Conservation (phyloP, 129 eudicot genomes). For the Flaveria robusta region DNA sequence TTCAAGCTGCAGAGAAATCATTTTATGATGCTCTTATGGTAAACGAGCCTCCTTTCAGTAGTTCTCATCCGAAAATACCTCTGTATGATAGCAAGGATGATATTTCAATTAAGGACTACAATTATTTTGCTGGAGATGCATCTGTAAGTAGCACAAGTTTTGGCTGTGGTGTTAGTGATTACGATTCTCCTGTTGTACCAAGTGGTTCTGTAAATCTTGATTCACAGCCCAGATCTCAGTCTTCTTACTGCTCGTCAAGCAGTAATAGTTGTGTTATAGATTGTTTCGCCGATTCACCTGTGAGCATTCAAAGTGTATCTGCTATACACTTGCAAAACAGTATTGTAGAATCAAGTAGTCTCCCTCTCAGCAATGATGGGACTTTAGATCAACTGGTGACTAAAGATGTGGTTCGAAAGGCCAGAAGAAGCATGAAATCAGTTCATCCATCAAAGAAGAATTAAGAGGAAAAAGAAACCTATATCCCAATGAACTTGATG, state of each 20-base stretch:
- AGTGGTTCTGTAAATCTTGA: conserved; percentile 32
- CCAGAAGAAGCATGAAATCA: conserved; percentile 28
- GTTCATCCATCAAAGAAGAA: conserved; percentile 26
- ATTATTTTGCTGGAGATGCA: conserved; percentile 22
- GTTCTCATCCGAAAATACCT: conserved; percentile 25
- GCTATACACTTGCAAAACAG: conserved; percentile 53
- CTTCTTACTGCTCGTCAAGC: conserved; percentile 49
- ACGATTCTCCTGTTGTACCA: conserved; percentile 21
- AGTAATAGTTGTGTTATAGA: conserved; percentile 44
- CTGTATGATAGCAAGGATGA: conserved; percentile 32
- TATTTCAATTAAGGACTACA: conserved; percentile 19
- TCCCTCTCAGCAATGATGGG: conserved; percentile 44
- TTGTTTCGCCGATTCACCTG: conserved; percentile 63
- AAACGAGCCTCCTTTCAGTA: conserved; percentile 41
- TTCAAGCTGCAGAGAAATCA: conserved; percentile 82
- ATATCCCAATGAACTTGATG: conserved; percentile 31
- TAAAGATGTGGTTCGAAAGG: conserved; percentile 18
- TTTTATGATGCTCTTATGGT: conserved; percentile 72
- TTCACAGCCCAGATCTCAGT: conserved; percentile 48
- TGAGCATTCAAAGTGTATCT: conserved; percentile 64
- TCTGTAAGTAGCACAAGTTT: conserved; percentile 32
- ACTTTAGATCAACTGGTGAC: conserved; percentile 30
- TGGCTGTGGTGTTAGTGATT: conserved; percentile 38
- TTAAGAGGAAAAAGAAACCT: conserved; percentile 57
- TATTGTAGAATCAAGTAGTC: conserved; percentile 55